Percentiles rank a stretch among this genome's conserved stretches.
phyloP scores from a whole-genome alignment of 2,329 filamentous ascomycete genomes.

The Magnaporthiopsis incrustans region DNA sequence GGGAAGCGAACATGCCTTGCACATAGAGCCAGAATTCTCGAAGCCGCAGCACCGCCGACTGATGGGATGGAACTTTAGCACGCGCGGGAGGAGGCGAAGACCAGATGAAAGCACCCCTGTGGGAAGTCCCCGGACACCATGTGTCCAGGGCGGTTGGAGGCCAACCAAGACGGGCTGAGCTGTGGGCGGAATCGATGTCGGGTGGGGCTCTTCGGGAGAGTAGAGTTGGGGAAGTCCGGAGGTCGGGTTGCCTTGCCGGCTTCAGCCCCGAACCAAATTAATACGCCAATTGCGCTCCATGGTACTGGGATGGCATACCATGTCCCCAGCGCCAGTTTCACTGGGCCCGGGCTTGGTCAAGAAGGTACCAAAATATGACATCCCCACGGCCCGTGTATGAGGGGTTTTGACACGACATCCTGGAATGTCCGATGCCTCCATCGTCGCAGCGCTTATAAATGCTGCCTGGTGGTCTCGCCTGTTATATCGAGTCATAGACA shows the following conservation, averaged over 20 bases:
- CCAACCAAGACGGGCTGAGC: neutral
- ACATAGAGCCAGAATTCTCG: neutral
- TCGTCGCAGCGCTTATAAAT: neutral
- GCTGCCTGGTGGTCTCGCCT: too few relatives aligned
- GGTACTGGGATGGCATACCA: neutral
- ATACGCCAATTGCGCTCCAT: too few relatives aligned
- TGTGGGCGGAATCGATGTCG: neutral
- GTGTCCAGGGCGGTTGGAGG: too few relatives aligned
- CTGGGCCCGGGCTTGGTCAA: neutral
- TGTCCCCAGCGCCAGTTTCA: neutral
- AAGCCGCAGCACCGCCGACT: neutral
- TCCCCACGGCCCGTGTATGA: neutral
- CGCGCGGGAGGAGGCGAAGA: neutral
- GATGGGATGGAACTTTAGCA: too few relatives aligned
- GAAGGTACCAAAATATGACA: neutral
- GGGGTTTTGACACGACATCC: neutral
- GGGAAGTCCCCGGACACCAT: neutral
- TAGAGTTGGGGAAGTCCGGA: conserved; percentile 7
- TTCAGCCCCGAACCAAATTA: neutral
- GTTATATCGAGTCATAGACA: neutral
- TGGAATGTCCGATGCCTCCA: neutral
- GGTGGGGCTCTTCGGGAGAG: neutral
- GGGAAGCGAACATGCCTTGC: neutral
- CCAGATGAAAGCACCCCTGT: neutral
- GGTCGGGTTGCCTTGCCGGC: neutral